These are phyloP conservation scores for Thelonectria discophora DNA, from an alignment of 2,329 filamentous ascomycete genomes.

Conservation along the genomic window DNA sequence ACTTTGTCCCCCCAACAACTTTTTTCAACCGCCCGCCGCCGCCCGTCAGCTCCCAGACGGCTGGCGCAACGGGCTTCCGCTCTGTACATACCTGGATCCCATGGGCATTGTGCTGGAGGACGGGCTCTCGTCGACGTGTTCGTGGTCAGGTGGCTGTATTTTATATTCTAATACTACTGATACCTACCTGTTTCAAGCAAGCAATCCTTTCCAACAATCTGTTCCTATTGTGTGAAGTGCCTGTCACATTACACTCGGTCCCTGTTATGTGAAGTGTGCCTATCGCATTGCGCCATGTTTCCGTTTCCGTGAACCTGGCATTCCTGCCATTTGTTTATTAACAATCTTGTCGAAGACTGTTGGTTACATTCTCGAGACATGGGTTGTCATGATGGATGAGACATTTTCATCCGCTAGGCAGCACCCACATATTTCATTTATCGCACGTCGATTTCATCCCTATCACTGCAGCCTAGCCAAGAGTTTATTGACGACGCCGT, in stretches of 20 bases:
- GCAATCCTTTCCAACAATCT: slow-evolving; percentile 19
- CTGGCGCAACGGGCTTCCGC: slow-evolving; percentile 28
- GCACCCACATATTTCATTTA: no score
- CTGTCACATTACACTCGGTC: no score
- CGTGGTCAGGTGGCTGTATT: slow-evolving; percentile 43
- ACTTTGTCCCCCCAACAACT: slow-evolving; percentile 32
- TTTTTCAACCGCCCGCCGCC: slow-evolving; percentile 19
- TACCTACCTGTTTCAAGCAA: slow-evolving; percentile 46
- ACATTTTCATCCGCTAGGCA: not conserved
- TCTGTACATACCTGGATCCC: slow-evolving; percentile 42
- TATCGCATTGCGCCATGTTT: no score
- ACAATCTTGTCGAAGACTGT: no score
- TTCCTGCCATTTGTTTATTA: no score
- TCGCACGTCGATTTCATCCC: no score
- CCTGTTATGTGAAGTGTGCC: no score
- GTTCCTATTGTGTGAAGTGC: not conserved
- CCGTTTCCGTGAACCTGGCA: no score
- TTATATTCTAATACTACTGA: slow-evolving; percentile 48
- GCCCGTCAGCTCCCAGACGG: slow-evolving; percentile 31
- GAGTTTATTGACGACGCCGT: not conserved
- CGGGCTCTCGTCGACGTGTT: slow-evolving; percentile 45
- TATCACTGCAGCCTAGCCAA: no score
- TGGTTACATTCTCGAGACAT: not conserved
- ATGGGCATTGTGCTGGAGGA: slow-evolving; percentile 43
- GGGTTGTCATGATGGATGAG: not conserved